A percentile compares a stretch with the other conserved stretches of the same genome.
These are phyloP conservation scores for Tolypocladium ophioglossoides DNA, from an alignment of 2,329 filamentous ascomycete genomes.

Conservation along the genomic window DNA sequence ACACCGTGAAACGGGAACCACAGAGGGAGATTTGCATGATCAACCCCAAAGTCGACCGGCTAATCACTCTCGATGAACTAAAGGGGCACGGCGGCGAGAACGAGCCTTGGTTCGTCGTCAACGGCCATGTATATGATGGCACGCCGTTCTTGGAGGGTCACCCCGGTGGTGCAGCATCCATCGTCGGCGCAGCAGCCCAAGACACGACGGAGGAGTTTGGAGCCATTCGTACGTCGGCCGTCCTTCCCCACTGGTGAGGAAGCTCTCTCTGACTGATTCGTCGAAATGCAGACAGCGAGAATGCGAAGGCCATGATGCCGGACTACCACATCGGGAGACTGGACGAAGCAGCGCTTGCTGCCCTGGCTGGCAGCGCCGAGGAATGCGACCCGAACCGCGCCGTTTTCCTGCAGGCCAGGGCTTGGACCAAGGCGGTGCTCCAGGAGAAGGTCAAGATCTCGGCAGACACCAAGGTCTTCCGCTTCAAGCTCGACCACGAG, in stretches of 20 bases:
- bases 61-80: constrained; percentile 62
- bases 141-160: constrained; percentile 71
- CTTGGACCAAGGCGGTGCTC: constrained; percentile 65
- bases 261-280: not conserved
- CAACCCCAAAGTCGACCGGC: constrained; percentile 50
- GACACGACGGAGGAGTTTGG: constrained; percentile 85
- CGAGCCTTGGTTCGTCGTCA: constrained; percentile 77
- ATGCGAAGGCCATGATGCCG: constrained; percentile 82
- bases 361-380: constrained; percentile 35
- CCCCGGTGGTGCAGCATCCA: constrained; percentile 78
- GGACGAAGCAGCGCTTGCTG: constrained; percentile 42
- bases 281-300: constrained; percentile 64
- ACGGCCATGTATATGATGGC: constrained; percentile 83
- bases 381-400: constrained; percentile 31
- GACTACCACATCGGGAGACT: constrained; percentile 76
- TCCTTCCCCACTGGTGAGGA: not conserved
- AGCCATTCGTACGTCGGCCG: constrained; percentile 67
- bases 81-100: constrained; percentile 53
- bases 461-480: constrained; percentile 71
- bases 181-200: constrained; percentile 68
- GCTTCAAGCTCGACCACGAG: constrained; percentile 64
- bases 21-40: constrained; percentile 67
- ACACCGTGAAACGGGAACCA: constrained; percentile 32
- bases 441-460: constrained; percentile 60
- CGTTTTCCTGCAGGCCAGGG: constrained; percentile 60